These are phyloP conservation scores for Gnomoniopsis smithogilvyi DNA, from an alignment of 2,329 filamentous ascomycete genomes.

Conservation along the genomic window DNA sequence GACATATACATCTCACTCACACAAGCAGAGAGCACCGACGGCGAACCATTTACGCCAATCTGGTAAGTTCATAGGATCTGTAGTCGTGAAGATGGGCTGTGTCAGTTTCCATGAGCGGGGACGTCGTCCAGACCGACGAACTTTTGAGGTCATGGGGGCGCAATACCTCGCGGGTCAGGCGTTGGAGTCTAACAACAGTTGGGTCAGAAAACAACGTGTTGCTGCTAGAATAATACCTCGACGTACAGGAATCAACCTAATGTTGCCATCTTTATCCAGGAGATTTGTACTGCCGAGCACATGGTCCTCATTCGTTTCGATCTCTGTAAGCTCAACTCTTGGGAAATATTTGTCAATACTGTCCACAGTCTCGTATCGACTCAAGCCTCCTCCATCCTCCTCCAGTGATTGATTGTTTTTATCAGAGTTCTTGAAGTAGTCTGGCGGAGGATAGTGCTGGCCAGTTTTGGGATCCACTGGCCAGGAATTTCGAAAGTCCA, in stretches of 20 bases:
- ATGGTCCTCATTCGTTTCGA: neutral
- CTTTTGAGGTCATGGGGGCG: neutral
- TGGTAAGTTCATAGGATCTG: neutral
- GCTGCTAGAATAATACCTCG: no score
- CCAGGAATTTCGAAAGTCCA: no score
- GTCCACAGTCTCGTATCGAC: no score
- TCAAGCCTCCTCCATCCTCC: no score
- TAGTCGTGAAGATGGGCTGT: no score
- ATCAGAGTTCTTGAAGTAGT: no score
- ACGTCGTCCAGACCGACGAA: neutral
- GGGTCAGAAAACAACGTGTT: neutral
- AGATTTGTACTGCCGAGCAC: slow-evolving; percentile 18
- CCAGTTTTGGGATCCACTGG: no score
- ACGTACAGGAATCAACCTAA: slow-evolving; percentile 19
- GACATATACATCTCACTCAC: neutral
- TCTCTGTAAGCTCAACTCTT: no score
- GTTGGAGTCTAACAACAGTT: slow-evolving; percentile 1
- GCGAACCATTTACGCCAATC: slow-evolving; percentile 5
- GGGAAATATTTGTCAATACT: no score
- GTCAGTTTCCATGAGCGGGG: no score
- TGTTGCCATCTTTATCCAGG: slow-evolving; percentile 19
- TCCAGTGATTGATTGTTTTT: no score
- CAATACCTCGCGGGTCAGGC: slow-evolving; percentile 3
- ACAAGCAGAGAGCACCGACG: neutral
- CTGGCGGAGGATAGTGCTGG: no score